A percentile compares a stretch with the other conserved stretches of the same genome.
These are phyloP conservation scores for Hypomyces rosellus DNA, from an alignment of 2,329 filamentous ascomycete species.

Conservation along the genomic window DNA sequence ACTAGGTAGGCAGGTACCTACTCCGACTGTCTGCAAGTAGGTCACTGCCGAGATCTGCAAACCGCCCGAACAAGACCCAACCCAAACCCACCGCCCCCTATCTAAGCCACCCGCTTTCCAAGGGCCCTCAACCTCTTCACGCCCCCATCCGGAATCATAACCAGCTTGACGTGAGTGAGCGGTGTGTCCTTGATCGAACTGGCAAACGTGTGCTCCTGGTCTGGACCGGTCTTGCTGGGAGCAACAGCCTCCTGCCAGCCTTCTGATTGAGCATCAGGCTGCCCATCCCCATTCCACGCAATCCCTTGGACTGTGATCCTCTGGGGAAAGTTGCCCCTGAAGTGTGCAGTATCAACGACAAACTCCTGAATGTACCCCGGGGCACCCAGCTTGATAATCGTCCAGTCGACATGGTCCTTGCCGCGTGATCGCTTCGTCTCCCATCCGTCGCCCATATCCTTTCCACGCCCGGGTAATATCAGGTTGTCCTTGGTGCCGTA, in stretches of 20 bases:
- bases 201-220: constrained; percentile 63
- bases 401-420: constrained; percentile 71
- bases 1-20: no score
- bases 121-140: constrained; percentile 70
- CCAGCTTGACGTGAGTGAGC: constrained; percentile 81
- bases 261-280: constrained; percentile 49
- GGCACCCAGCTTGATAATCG: constrained; percentile 67
- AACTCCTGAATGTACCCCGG: constrained; percentile 59
- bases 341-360: constrained; percentile 75
- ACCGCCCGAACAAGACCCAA: no score
- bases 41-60: background rate
- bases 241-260: constrained; percentile 62
- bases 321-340: constrained; percentile 78
- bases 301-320: constrained; percentile 62
- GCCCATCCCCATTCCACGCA: constrained; percentile 45
- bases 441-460: constrained; percentile 87
- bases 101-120: constrained; percentile 25
- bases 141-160: constrained; percentile 88
- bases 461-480: constrained; percentile 68
- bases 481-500: constrained; percentile 78
- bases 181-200: constrained; percentile 48
- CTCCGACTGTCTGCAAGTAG: no score
- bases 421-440: constrained; percentile 71
- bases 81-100: background rate
- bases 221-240: constrained; percentile 63